Base-by-base conservation (phyloP, 192 early-diverging fungal genomes). In the Entophlyctis helioformis region DNA sequence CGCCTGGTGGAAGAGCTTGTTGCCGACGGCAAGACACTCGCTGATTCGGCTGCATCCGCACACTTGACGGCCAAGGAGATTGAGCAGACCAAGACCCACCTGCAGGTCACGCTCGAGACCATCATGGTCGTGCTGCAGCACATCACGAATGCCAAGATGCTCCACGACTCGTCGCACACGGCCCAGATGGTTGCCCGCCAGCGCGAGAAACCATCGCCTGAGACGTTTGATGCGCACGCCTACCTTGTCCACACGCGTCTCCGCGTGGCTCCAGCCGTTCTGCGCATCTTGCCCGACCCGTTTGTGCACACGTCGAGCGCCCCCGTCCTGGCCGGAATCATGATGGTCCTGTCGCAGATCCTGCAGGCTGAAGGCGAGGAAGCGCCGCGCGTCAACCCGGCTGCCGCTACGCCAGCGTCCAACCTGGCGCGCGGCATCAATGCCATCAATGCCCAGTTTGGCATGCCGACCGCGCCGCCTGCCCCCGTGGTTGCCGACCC, bases 181-280 rank as follows among this genome's bases (percentile, higher is more conserved):
- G 37, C 57, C 12, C 32, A 51, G 0, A 46, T 87, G 16, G 58
- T 48, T 10, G 58, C 60, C 8, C 72, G 64, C 36, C 73, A 77
- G 15, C 71, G 69, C 33, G 80, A 84, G 55, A 66, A 52, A 41
- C 56, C 56, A 15, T 43, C 31, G 13, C 54, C 58, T 9, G 59
- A 76, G 26, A 83, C 70, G 51, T 92, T 91, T 59, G 80, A 87
- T 24, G 64, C 85, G 1, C 57, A 72, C n/a, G n/a, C n/a, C n/a
- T n/a, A n/a, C n/a, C n/a, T n/a, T n/a, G n/a, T n/a, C n/a, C n/a
- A 68, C 0, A 44, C 89, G 25, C 72, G 87, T n/a, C 32, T 74
- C 4, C 51, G 59, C 29, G 54, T 82, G 5, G 52, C 87, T 22
- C 76, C 81, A 2, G 51, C 61, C n/a, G 63, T 89, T 18, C 46